phyloP scores from a whole-genome alignment of 2,329 filamentous ascomycete species.

The Thelonectria olida region DNA sequence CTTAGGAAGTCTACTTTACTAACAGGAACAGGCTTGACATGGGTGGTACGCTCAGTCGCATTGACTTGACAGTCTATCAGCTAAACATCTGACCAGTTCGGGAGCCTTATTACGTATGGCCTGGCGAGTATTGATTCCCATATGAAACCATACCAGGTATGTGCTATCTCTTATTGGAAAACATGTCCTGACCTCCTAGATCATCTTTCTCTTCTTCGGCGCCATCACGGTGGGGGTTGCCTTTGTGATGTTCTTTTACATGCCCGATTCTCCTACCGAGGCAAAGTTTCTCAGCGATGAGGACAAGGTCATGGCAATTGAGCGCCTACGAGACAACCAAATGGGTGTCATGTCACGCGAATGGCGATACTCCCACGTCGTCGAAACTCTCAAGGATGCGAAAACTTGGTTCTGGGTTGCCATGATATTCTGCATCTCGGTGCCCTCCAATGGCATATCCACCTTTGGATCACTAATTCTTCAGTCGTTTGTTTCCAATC shows the following conservation, averaged over 20 bases:
- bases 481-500: conserved; percentile 65
- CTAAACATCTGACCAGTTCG: too few relatives aligned
- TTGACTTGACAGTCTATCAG: not conserved
- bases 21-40: conserved; percentile 52
- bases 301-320: conserved; percentile 63
- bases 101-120: conserved; percentile 66
- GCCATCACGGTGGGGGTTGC: conserved; percentile 59
- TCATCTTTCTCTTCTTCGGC: conserved; percentile 65
- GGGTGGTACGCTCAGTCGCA: conserved; percentile 51
- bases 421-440: conserved; percentile 64
- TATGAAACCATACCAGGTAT: conserved; percentile 58
- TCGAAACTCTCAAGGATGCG: conserved; percentile 63
- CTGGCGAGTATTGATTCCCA: conserved; percentile 64
- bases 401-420: conserved; percentile 69
- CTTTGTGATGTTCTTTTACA: conserved; percentile 54
- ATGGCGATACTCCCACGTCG: conserved; percentile 61
- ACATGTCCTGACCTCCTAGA: conserved; percentile 31
- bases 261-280: conserved; percentile 61
- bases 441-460: conserved; percentile 66
- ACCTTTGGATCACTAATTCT: conserved; percentile 70
- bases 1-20: not conserved
- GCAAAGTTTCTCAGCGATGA: conserved; percentile 60
- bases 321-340: conserved; percentile 63
- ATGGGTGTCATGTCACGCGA: conserved; percentile 62
- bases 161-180: not conserved